phyloP scores from a whole-genome alignment of 2,329 filamentous ascomycete species.

The Fusarium palustre region DNA sequence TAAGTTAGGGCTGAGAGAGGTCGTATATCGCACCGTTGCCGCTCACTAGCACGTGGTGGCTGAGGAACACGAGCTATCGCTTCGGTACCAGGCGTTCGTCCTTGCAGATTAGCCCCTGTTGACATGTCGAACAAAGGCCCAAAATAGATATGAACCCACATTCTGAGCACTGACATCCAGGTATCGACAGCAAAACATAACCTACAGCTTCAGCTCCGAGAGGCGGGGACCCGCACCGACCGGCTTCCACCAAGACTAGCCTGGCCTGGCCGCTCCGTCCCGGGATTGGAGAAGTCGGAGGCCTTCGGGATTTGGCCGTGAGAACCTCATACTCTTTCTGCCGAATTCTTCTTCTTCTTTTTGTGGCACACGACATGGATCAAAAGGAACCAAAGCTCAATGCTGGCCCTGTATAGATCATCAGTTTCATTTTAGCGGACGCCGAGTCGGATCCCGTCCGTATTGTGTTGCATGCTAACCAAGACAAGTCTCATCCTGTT shows the following conservation, averaged over 20 bases:
- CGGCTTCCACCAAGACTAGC: conserved; percentile 28
- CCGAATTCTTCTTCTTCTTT: neutral
- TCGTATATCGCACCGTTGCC: conserved; percentile 27
- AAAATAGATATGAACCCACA: conserved; percentile 45
- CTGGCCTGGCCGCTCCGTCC: conserved; percentile 34
- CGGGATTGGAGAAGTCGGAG: conserved; percentile 21
- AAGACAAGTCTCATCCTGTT: conserved; percentile 8
- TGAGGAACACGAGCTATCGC: conserved; percentile 39
- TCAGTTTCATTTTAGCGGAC: neutral
- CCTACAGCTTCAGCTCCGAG: conserved; percentile 32
- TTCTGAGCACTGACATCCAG: conserved; percentile 15
- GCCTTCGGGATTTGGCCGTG: conserved; percentile 26
- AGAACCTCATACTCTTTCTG: conserved; percentile 14
- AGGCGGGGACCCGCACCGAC: conserved; percentile 36
- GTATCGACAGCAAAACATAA: conserved; percentile 10
- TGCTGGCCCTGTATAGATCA: conserved; percentile 2
- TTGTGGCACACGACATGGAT: conserved; percentile 9
- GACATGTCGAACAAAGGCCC: conserved; percentile 32
- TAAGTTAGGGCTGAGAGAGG: conserved; percentile 33
- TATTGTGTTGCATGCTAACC: conserved; percentile 11
- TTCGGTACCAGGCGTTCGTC: conserved; percentile 28
- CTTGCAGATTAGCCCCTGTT: conserved; percentile 34
- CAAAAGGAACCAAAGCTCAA: neutral
- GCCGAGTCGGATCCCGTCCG: neutral
- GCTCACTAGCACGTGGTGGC: conserved; percentile 33